Conservation (phyloP, 768 basidiomycete genomes). For the Boletus subparvulus region DNA sequence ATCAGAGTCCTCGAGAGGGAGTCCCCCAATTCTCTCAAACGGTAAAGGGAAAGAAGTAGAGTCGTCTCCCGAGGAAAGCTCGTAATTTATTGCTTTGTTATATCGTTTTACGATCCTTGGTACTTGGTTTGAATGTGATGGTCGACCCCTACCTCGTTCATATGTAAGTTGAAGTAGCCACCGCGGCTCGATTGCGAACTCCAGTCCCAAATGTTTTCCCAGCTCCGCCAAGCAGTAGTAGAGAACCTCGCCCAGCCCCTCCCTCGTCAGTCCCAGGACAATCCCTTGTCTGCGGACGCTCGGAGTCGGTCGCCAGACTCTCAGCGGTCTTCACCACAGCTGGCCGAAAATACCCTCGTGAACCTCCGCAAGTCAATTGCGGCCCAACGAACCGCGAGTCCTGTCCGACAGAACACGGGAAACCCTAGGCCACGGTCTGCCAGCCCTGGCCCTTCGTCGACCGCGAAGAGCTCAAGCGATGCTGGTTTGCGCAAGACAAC, state of each 20-base stretch:
- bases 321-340: constrained; percentile 44
- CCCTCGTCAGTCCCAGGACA: constrained; percentile 40
- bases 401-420: constrained; percentile 24
- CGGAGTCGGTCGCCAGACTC: constrained; percentile 41
- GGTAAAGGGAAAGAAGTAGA: constrained; percentile 64
- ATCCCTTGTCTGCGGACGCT: constrained; percentile 24
- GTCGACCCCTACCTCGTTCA: background rate
- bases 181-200: background rate
- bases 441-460: constrained; percentile 25
- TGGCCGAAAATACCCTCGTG: constrained; percentile 59
- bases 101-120: background rate
- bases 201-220: constrained; percentile 61
- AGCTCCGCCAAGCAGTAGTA: constrained; percentile 73
- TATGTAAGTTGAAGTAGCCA: background rate
- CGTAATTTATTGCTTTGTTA: constrained; percentile 14
- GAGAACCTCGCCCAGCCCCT: constrained; percentile 59
- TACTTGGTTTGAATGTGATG: constrained; percentile 4
- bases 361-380: constrained; percentile 65
- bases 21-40: constrained; percentile 26
- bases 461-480: constrained; percentile 16
- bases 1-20: constrained; percentile 11
- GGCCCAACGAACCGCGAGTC: constrained; percentile 48
- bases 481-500: constrained; percentile 48
- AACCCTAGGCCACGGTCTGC: constrained; percentile 22
- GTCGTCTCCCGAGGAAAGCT: constrained; percentile 8